Evolutionary conservation across 306 rosid species (phyloP).

Genomic region (Prunus davidiana): DNA sequence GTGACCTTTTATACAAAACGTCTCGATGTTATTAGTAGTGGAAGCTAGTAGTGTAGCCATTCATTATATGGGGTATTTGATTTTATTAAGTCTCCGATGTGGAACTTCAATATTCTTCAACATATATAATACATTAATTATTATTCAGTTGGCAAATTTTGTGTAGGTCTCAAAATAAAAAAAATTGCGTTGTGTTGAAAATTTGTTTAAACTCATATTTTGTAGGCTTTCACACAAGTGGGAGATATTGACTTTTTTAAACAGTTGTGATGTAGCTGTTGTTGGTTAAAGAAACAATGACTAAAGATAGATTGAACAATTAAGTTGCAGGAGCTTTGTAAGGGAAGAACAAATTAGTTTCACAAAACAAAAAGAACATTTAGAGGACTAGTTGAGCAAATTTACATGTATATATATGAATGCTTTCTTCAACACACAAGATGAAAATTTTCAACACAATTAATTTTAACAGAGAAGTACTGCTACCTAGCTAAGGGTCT

Average conservation of each 20-base stretch:
- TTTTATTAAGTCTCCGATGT: no score
- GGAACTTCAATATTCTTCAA: no score
- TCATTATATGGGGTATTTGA: no score
- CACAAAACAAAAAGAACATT: no score
- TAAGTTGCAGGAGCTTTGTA: no score
- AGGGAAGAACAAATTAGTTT: no score
- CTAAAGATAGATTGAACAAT: no score
- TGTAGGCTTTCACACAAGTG: slow-evolving; percentile 25
- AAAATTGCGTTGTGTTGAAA: slow-evolving; percentile 25
- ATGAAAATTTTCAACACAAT: neutral
- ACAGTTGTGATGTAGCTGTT: slow-evolving; percentile 14
- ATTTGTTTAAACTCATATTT: slow-evolving; percentile 11
- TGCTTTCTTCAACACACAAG: neutral
- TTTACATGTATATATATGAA: neutral
- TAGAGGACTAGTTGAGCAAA: no score
- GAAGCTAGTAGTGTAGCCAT: no score
- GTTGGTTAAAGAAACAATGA: neutral
- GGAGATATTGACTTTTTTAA: slow-evolving; percentile 20
- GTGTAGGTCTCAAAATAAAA: slow-evolving; percentile 7
- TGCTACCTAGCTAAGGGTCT: slow-evolving; percentile 2
- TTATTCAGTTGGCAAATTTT: slow-evolving; percentile 10
- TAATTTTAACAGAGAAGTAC: neutral
- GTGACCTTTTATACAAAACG: no score
- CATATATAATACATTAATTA: no score
- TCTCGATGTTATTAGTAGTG: no score